Percentiles rank a stretch among this genome's conserved stretches.
These are phyloP conservation scores for Trichophyton mentagrophytes DNA, from an alignment of 2,329 filamentous ascomycete species.

Conservation along the genomic window DNA sequence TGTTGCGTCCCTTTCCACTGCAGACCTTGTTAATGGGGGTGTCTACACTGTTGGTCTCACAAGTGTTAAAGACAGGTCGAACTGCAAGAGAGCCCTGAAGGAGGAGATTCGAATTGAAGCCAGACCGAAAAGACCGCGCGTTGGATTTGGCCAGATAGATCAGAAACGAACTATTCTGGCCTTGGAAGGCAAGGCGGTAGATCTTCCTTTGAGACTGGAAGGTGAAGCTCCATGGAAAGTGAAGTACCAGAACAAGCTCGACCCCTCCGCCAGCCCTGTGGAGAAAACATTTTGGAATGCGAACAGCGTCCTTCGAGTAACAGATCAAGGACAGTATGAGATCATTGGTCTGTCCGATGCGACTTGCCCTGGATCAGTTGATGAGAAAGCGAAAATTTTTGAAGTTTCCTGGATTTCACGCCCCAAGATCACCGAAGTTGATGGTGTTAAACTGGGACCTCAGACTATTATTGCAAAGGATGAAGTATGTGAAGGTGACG, in stretches of 20 bases:
- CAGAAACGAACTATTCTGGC: constrained; percentile 62
- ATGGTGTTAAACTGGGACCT: constrained; percentile 36
- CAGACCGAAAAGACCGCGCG: constrained; percentile 75
- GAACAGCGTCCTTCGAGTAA: constrained; percentile 59
- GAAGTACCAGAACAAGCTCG: constrained; percentile 56
- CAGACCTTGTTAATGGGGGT: constrained; percentile 62
- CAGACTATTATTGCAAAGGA: constrained; percentile 54
- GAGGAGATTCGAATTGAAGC: constrained; percentile 78
- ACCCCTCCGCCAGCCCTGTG: constrained; percentile 35
- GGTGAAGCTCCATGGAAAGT: constrained; percentile 78
- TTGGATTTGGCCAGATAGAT: constrained; percentile 72
- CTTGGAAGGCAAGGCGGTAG: constrained; percentile 60
- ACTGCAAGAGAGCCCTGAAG: constrained; percentile 74
- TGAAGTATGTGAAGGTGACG: constrained; percentile 86
- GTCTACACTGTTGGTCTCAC: constrained; percentile 80
- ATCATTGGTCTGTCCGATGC: constrained; percentile 64
- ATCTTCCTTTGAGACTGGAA: constrained; percentile 70
- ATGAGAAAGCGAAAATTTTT: constrained; percentile 60
- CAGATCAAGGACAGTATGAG: constrained; percentile 61
- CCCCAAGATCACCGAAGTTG: constrained; percentile 54
- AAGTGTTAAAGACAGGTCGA: constrained; percentile 72
- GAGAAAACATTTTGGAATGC: constrained; percentile 39
- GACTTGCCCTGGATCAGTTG: constrained; percentile 70
- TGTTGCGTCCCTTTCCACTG: constrained; percentile 60
- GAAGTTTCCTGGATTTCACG: constrained; percentile 74